Percentiles rank a stretch among this genome's conserved stretches.
Conservation (phyloP, 441 rosid genomes). For the Breynia disticha region DNA sequence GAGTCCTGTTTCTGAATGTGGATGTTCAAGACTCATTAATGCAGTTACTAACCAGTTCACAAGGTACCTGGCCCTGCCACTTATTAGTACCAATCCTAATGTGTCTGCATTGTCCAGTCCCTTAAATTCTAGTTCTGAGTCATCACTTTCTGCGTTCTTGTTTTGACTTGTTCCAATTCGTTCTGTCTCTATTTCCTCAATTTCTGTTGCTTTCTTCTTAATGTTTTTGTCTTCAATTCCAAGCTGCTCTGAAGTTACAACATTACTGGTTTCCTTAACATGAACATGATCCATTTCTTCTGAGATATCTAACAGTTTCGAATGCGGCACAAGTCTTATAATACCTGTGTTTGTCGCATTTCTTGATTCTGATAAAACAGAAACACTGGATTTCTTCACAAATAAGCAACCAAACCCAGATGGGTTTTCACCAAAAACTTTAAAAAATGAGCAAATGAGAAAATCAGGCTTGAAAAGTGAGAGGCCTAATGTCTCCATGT, state of each 20-base stretch:
- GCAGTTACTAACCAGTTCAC: slow-evolving; percentile 70
- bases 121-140: slow-evolving; percentile 28
- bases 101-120: slow-evolving; percentile 71
- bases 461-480: slow-evolving; percentile 74
- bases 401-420: slow-evolving; percentile 76
- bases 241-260: slow-evolving; percentile 1
- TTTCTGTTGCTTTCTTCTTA: slow-evolving; percentile 26
- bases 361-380: slow-evolving; percentile 33
- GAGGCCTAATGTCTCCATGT: slow-evolving; percentile 81
- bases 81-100: slow-evolving; percentile 44
- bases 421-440: slow-evolving; percentile 67
- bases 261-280: no score
- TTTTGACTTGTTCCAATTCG: slow-evolving; percentile 8
- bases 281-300: slow-evolving; percentile 4
- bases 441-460: slow-evolving; percentile 62
- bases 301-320: slow-evolving; percentile 7
- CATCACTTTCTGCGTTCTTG: neutral
- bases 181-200: slow-evolving; percentile 17
- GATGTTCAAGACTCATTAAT: slow-evolving; percentile 54
- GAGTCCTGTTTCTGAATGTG: slow-evolving; percentile 35
- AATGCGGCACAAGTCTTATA: slow-evolving; percentile 30
- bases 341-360: slow-evolving; percentile 25
- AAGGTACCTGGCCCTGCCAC: slow-evolving; percentile 46
- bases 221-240: slow-evolving; percentile 9
- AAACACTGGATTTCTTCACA: slow-evolving; percentile 51